Conservation (phyloP, 176 grass and related monocot species). For the Phragmites australis region DNA sequence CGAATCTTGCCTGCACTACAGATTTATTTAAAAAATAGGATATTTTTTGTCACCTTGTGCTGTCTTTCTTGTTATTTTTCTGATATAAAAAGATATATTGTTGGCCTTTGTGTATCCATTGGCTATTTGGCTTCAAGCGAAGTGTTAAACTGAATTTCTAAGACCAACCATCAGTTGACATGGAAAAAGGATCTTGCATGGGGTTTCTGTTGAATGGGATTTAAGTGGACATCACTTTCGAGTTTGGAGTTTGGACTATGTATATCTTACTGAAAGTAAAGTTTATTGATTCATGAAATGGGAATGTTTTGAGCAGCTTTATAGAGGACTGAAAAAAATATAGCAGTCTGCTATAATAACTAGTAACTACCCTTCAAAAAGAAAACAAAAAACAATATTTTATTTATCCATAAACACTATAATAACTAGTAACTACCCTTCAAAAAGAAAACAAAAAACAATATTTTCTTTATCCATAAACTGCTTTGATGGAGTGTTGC, state of each 20-base stretch:
- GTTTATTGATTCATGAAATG: background rate
- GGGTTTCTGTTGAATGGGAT: conserved; percentile 6
- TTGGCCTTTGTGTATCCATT: background rate
- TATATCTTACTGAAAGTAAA: background rate
- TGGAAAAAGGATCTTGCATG: background rate
- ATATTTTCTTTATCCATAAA: too few species aligned
- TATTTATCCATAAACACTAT: too few species aligned
- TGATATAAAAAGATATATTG: background rate
- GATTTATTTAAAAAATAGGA: background rate
- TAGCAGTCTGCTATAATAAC: background rate
- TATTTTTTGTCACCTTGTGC: background rate
- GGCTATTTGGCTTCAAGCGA: conserved; percentile 2
- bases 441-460: background rate
- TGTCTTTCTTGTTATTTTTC: background rate
- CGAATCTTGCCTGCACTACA: background rate
- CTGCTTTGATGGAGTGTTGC: too few species aligned
- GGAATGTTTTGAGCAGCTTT: background rate
- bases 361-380: background rate
- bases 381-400: too few species aligned
- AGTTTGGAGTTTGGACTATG: background rate
- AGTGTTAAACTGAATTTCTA: background rate
- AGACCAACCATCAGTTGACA: background rate
- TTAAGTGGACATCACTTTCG: background rate
- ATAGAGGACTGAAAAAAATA: background rate
- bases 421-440: background rate